phyloP scores from a whole-genome alignment of 73 alveolate genomes.

The Paramecium sexaurelia region DNA sequence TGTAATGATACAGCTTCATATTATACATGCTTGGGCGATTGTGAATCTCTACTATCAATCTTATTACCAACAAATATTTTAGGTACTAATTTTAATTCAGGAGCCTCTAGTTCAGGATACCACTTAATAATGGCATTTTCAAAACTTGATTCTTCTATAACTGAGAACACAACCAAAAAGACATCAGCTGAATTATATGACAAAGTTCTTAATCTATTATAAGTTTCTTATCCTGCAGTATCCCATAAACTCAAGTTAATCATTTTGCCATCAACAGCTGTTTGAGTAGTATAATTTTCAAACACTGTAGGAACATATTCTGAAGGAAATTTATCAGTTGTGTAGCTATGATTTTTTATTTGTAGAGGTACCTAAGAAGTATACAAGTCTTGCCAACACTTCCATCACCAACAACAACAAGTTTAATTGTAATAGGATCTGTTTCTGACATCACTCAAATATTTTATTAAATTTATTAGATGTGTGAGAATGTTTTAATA shows the following conservation, averaged over 20 bases:
- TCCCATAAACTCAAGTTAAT: slow-evolving; percentile 81
- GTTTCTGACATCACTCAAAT: neutral
- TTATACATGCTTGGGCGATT: neutral
- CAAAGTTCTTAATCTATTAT: slow-evolving; percentile 78
- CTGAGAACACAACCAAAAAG: slow-evolving; percentile 76
- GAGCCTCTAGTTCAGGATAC: slow-evolving; percentile 73
- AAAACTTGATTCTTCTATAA: slow-evolving; percentile 72
- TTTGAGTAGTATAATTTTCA: slow-evolving; percentile 72
- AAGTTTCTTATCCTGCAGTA: slow-evolving; percentile 83
- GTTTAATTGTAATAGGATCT: slow-evolving; percentile 56
- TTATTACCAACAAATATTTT: slow-evolving; percentile 78
- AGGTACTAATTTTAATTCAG: slow-evolving; percentile 68
- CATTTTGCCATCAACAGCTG: slow-evolving; percentile 68
- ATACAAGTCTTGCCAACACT: slow-evolving; percentile 66
- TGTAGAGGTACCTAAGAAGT: slow-evolving; percentile 29
- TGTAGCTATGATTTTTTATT: slow-evolving; percentile 56
- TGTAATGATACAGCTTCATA: neutral
- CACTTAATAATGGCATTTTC: slow-evolving; percentile 77
- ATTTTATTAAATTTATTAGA: neutral
- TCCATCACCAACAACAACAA: slow-evolving; percentile 67
- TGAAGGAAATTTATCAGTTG: slow-evolving; percentile 71
- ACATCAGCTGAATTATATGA: slow-evolving; percentile 79
- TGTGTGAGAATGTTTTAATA: neutral
- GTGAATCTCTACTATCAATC: slow-evolving; percentile 68
- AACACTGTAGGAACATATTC: slow-evolving; percentile 80